Conservation (phyloP, 2,329 filamentous ascomycete species). For the Graphium sp. region DNA sequence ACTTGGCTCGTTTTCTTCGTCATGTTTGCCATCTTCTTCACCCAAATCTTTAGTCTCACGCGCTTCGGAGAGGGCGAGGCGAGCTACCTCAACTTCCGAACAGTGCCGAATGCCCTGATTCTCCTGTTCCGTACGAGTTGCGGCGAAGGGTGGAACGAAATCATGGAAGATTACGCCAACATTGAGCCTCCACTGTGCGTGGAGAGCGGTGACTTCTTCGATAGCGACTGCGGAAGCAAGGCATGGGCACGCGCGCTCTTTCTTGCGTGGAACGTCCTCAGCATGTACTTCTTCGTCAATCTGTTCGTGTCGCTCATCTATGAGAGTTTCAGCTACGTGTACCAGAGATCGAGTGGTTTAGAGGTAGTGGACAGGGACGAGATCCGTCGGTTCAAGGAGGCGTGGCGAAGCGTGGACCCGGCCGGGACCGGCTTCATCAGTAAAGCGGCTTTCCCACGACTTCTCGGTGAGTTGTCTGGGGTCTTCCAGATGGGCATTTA, state of each 20-base stretch:
- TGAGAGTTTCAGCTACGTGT: slow-evolving; percentile 98
- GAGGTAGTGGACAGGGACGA: slow-evolving; percentile 84
- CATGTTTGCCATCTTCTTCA: slow-evolving; percentile 90
- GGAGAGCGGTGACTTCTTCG: slow-evolving; percentile 51
- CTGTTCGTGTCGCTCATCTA: slow-evolving; percentile 97
- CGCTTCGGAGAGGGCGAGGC: slow-evolving; percentile 60
- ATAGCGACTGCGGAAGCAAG: slow-evolving; percentile 83
- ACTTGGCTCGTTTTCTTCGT: slow-evolving; percentile 97
- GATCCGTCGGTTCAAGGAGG: slow-evolving; percentile 92
- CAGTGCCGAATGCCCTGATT: slow-evolving; percentile 84
- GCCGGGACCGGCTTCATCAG: slow-evolving; percentile 81
- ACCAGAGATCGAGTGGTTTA: slow-evolving; percentile 87
- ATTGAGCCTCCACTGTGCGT: slow-evolving; percentile 73
- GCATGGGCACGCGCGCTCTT: slow-evolving; percentile 82
- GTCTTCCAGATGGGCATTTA: slow-evolving; percentile 97
- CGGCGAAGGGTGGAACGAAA: slow-evolving; percentile 88
- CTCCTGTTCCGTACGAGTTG: slow-evolving; percentile 84
- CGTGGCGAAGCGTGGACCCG: slow-evolving; percentile 91
- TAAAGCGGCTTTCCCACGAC: slow-evolving; percentile 73
- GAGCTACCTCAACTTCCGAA: slow-evolving; percentile 80
- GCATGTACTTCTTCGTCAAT: slow-evolving; percentile 99
- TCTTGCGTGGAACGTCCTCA: slow-evolving; percentile 95
- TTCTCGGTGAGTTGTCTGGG: slow-evolving; percentile 83
- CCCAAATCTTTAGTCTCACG: slow-evolving; percentile 88
- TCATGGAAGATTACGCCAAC: slow-evolving; percentile 89